Evolutionary conservation across 2,329 filamentous ascomycete species (phyloP).

Genomic region (Scedosporium apiospermum): DNA sequence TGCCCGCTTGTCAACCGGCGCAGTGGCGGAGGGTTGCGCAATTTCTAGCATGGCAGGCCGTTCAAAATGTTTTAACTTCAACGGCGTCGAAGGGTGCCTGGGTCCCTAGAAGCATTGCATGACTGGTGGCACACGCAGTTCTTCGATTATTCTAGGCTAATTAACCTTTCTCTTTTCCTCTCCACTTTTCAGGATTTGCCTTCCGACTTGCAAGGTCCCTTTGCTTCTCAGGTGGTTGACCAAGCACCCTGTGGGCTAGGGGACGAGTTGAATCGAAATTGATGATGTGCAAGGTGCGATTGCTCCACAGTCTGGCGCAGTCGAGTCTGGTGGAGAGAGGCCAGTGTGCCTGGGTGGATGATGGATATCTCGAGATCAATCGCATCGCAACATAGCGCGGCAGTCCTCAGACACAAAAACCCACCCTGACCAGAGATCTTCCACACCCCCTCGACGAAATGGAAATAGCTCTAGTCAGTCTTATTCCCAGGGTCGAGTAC

Average conservation of each 20-base stretch:
- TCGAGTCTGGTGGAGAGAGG: no score
- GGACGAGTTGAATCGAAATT: no score
- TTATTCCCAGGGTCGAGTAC: no score
- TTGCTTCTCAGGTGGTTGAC: not conserved
- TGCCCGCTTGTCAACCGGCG: not conserved
- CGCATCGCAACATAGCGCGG: not conserved
- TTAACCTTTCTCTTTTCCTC: conserved; percentile 1
- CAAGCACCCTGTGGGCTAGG: not conserved
- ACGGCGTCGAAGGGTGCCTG: not conserved
- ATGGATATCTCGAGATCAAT: not conserved
- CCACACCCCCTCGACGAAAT: not conserved
- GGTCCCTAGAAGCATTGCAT: not conserved
- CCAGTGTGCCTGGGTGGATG: not conserved
- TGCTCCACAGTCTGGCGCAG: no score
- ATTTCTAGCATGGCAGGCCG: not conserved
- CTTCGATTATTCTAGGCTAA: not conserved
- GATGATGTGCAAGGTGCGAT: no score
- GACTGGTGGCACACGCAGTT: not conserved
- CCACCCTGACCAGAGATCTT: not conserved
- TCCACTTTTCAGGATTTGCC: not conserved
- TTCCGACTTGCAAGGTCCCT: not conserved
- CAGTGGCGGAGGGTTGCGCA: not conserved
- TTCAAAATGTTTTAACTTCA: not conserved
- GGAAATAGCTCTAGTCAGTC: no score
- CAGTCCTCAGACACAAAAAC: not conserved